Percentiles rank a stretch among this genome's conserved stretches.
Evolutionary conservation across 495 filamentous ascomycete genomes (phyloP).

Genomic region (Oidiodendron maius): DNA sequence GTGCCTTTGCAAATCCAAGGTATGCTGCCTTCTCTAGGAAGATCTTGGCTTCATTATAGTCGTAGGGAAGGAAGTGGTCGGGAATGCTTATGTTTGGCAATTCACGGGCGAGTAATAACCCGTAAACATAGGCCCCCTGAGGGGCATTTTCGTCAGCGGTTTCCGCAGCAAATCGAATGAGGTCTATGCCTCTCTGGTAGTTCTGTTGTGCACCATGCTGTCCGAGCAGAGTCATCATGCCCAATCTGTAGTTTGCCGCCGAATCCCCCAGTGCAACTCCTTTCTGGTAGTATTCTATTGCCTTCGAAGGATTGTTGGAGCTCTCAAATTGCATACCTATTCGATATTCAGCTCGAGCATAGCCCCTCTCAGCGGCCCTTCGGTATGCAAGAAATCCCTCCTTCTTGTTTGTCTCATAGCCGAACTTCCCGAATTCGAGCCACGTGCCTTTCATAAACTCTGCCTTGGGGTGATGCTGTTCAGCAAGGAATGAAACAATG

Average conservation of each 20-base stretch:
- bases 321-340: slow-evolving; percentile 98
- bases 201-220: slow-evolving; percentile 87
- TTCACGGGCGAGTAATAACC: slow-evolving; percentile 88
- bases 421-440: slow-evolving; percentile 97
- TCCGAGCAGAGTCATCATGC: slow-evolving; percentile 95
- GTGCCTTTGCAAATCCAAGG: slow-evolving; percentile 93
- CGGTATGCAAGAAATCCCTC: slow-evolving; percentile 86
- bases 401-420: slow-evolving; percentile 80
- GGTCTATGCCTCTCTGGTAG: slow-evolving; percentile 66
- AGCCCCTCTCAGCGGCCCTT: slow-evolving; percentile 82
- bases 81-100: slow-evolving; percentile 83
- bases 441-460: slow-evolving; percentile 94
- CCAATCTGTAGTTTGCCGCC: slow-evolving; percentile 88
- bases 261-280: slow-evolving; percentile 78
- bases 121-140: slow-evolving; percentile 93
- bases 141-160: slow-evolving; percentile 95
- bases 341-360: slow-evolving; percentile 88
- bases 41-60: slow-evolving; percentile 67
- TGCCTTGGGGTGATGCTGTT: slow-evolving; percentile 89
- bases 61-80: slow-evolving; percentile 59
- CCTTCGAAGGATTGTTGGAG: slow-evolving; percentile 85
- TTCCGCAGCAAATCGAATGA: slow-evolving; percentile 76
- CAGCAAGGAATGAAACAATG: slow-evolving; percentile 81
- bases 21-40: slow-evolving; percentile 97
- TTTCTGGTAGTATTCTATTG: slow-evolving; percentile 78